Evolutionary conservation across 768 basidiomycete species (phyloP).

Genomic region (Agrocybe chaxingu): DNA sequence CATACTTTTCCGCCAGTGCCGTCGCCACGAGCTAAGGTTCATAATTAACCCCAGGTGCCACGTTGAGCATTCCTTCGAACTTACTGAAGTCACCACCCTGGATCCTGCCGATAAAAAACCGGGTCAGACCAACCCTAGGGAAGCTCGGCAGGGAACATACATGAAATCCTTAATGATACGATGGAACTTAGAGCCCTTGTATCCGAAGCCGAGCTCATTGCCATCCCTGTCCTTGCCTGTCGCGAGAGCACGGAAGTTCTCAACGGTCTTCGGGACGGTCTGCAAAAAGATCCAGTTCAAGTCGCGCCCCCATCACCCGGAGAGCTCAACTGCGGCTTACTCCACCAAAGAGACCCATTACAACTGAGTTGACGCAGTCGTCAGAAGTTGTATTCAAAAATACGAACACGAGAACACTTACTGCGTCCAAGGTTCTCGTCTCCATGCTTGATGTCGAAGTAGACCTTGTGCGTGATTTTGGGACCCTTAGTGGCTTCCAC

Average conservation of each 20-base stretch:
- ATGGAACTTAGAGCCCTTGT: constrained; percentile 96
- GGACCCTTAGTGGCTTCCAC: constrained; percentile 86
- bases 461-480: constrained; percentile 88
- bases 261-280: constrained; percentile 95
- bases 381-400: constrained; percentile 7
- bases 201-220: constrained; percentile 78
- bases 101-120: constrained; percentile 53
- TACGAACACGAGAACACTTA: constrained; percentile 28
- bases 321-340: constrained; percentile 33
- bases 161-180: constrained; percentile 94
- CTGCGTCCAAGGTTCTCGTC: constrained; percentile 81
- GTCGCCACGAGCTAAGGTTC: constrained; percentile 65
- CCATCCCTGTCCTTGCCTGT: constrained; percentile 83
- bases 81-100: constrained; percentile 98
- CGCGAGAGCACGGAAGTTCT: constrained; percentile 94
- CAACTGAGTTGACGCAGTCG: constrained; percentile 43
- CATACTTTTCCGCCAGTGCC: constrained; percentile 88
- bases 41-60: constrained; percentile 6
- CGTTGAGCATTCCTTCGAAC: constrained; percentile 25
- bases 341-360: constrained; percentile 88
- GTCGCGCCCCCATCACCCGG: too few species aligned
- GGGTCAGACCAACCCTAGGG: not conserved
- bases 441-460: constrained; percentile 94
- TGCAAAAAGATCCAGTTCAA: constrained; percentile 23
- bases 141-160: constrained; percentile 33